These are phyloP conservation scores for Hippophae rhamnoides DNA, from an alignment of 306 rosid genomes.

Conservation along the genomic window DNA sequence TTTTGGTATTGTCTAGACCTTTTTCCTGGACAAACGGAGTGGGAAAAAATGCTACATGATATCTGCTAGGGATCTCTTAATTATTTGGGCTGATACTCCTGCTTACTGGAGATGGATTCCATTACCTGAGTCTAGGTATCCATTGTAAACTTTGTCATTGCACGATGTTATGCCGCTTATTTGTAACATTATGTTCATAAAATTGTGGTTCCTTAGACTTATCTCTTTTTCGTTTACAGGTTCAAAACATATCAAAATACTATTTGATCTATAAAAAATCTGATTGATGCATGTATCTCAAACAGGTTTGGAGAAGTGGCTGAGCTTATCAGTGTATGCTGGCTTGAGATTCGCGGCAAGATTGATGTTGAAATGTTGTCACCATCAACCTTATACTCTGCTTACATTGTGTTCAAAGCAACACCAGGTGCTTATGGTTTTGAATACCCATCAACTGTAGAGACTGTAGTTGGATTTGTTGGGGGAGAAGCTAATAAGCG, in stretches of 20 bases:
- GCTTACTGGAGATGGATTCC: conserved; percentile 56
- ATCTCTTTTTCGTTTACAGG: too few species aligned
- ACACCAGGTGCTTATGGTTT: conserved; percentile 32
- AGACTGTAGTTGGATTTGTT: conserved; percentile 35
- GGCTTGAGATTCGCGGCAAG: too few species aligned
- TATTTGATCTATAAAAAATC: too few species aligned
- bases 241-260: too few species aligned
- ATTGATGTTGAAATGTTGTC: too few species aligned
- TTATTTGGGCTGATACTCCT: conserved; percentile 58
- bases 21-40: conserved; percentile 38
- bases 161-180: too few species aligned
- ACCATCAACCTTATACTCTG: conserved; percentile 38
- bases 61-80: conserved; percentile 40
- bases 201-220: too few species aligned
- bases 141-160: neutral
- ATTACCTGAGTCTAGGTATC: conserved; percentile 35
- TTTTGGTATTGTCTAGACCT: conserved; percentile 32
- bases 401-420: conserved; percentile 50
- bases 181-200: too few species aligned
- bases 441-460: conserved; percentile 30
- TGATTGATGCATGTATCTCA: too few species aligned
- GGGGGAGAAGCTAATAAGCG: conserved; percentile 20
- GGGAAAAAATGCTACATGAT: conserved; percentile 73
- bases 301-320: too few species aligned
- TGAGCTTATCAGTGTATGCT: too few species aligned